Percentiles rank a stretch among this genome's conserved stretches.
Conservation (phyloP, 106 monocot genomes). For the Allium cepa region DNA sequence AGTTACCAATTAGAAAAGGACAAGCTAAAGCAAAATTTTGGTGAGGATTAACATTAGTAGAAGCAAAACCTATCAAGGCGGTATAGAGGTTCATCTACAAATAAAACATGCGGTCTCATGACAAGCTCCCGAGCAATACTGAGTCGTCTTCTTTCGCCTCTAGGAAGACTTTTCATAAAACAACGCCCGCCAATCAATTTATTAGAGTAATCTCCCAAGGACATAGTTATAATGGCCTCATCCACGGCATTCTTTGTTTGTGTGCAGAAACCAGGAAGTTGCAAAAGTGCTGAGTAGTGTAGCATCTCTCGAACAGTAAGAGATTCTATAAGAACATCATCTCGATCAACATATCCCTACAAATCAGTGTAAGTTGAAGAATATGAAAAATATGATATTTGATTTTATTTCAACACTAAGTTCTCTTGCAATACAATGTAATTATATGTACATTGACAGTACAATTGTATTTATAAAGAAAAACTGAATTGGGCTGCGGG, state of each 20-base stretch:
- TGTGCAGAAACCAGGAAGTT: slow-evolving; percentile 84
- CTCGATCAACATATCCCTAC: slow-evolving; percentile 90
- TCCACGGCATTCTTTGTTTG: slow-evolving; percentile 72
- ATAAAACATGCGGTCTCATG: slow-evolving; percentile 74
- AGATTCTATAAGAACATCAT: slow-evolving; percentile 80
- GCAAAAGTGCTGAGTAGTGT: slow-evolving; percentile 76
- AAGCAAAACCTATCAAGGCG: slow-evolving; percentile 79
- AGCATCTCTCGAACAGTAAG: slow-evolving; percentile 91
- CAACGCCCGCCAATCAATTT: slow-evolving; percentile 89
- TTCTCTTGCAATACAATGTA: too few relatives aligned
- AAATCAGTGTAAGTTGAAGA: not conserved
- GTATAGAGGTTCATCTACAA: slow-evolving; percentile 99
- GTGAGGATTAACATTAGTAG: not conserved
- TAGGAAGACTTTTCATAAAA: slow-evolving; percentile 69
- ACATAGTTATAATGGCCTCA: slow-evolving; percentile 88
- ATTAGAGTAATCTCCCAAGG: slow-evolving; percentile 74
- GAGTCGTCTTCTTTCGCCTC: slow-evolving; percentile 78
- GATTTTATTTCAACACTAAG: too few relatives aligned
- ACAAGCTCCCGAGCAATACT: slow-evolving; percentile 96
- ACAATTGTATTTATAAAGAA: too few relatives aligned
- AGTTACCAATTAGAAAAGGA: not conserved
- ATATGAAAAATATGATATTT: too few relatives aligned
- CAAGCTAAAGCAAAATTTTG: not conserved
- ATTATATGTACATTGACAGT: too few relatives aligned
- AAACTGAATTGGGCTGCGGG: too few relatives aligned